A percentile compares a stretch with the other conserved stretches of the same genome.
Conservation (phyloP, 2,329 filamentous ascomycete species). For the Penicillium frequentans region DNA sequence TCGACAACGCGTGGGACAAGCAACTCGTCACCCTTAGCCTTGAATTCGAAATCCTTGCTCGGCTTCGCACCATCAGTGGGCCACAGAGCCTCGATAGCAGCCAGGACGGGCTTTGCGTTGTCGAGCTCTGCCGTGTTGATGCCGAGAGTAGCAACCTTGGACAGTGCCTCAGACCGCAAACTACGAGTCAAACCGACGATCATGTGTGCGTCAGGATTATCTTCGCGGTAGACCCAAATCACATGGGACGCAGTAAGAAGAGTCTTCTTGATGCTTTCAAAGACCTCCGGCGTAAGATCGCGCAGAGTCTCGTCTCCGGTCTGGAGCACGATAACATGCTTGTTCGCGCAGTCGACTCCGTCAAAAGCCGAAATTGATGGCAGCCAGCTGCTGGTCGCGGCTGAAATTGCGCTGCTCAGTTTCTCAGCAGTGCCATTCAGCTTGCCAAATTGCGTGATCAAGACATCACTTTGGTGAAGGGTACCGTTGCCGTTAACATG, state of each 20-base stretch:
- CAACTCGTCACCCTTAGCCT: slow-evolving; percentile 14
- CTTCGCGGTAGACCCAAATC: slow-evolving; percentile 26
- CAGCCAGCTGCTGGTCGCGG: slow-evolving; percentile 6
- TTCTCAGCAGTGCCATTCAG: slow-evolving; percentile 11
- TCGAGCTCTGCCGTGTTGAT: slow-evolving; percentile 16
- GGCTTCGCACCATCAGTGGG: slow-evolving; percentile 10
- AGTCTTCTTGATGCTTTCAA: slow-evolving; percentile 16
- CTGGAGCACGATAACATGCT: slow-evolving; percentile 21
- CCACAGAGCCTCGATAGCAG: slow-evolving; percentile 18
- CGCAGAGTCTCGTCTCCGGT: slow-evolving; percentile 16
- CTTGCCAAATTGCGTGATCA: slow-evolving; percentile 17
- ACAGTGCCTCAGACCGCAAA: slow-evolving; percentile 25
- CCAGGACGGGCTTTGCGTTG: slow-evolving; percentile 8
- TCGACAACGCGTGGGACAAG: slow-evolving; percentile 21
- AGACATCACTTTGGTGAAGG: slow-evolving; percentile 9
- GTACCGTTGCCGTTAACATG: slow-evolving; percentile 12
- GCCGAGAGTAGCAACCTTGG: slow-evolving; percentile 25
- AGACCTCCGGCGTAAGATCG: slow-evolving; percentile 9
- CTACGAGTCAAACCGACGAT: slow-evolving; percentile 27
- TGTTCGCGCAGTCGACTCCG: slow-evolving; percentile 9
- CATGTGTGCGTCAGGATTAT: slow-evolving; percentile 27
- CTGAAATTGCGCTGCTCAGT: slow-evolving; percentile 5
- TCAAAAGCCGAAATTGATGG: slow-evolving; percentile 8
- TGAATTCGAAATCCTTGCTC: slow-evolving; percentile 24
- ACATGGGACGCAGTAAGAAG: slow-evolving; percentile 19